A percentile compares a stretch with the other conserved stretches of the same genome.
Evolutionary conservation across 2,329 filamentous ascomycete species (phyloP).

Genomic region (Colletotrichum gloeosporioides): DNA sequence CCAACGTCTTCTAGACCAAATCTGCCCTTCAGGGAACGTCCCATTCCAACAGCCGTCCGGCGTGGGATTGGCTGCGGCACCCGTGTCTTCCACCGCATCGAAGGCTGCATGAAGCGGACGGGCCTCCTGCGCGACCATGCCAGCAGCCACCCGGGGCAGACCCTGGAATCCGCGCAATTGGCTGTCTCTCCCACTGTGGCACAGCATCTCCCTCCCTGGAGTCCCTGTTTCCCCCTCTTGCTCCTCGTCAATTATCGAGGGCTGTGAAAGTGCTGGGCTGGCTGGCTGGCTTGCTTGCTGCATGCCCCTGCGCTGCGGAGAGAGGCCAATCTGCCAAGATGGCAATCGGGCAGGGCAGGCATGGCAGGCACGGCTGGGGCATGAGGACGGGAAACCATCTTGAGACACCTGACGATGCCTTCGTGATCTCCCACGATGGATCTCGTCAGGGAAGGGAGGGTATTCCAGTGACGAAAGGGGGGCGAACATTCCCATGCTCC

Average conservation of each 20-base stretch:
- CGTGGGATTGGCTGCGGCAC: background rate
- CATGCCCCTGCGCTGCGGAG: slow-evolving; percentile 1
- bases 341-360: background rate
- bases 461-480: slow-evolving; percentile 6
- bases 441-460: background rate
- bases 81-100: slow-evolving; percentile 2
- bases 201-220: background rate
- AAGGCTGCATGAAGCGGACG: slow-evolving; percentile 13
- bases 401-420: slow-evolving; percentile 19
- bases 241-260: background rate
- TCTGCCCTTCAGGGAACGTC: background rate
- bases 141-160: slow-evolving; percentile 4
- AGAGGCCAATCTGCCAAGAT: background rate
- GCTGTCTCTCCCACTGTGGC: background rate
- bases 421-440: slow-evolving; percentile 13
- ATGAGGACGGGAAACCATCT: slow-evolving; percentile 16
- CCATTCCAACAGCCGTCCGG: background rate
- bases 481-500: background rate
- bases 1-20: slow-evolving; percentile 12
- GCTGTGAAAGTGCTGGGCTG: background rate
- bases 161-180: background rate
- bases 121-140: slow-evolving; percentile 5
- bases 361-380: slow-evolving; percentile 4
- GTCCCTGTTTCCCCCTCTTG: background rate
- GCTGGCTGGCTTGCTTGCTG: background rate